Evolutionary conservation across 352 stramenopile genomes (phyloP).

Genomic region (Phytophthora capsici): DNA sequence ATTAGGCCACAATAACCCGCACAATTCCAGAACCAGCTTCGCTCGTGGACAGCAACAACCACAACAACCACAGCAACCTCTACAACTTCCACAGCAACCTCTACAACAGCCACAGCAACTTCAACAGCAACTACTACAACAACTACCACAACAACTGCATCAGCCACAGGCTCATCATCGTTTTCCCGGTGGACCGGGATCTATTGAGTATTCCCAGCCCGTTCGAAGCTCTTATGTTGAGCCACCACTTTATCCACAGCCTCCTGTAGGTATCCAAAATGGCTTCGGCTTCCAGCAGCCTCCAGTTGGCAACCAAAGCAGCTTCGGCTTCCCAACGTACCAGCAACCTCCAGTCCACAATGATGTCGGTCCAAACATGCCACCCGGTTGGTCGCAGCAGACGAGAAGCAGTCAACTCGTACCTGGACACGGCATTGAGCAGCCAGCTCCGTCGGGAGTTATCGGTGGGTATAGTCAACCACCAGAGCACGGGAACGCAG

Average conservation of each 20-base stretch:
- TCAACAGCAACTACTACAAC: too few species aligned
- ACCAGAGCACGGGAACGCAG: slow-evolving; percentile 16
- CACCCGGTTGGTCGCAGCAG: slow-evolving; percentile 8
- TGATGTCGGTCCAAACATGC: slow-evolving; percentile 2
- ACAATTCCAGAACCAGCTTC: slow-evolving; percentile 44
- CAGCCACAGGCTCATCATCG: slow-evolving; percentile 25
- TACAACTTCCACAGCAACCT: too few species aligned
- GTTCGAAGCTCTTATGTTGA: slow-evolving; percentile 6
- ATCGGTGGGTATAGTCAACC: neutral
- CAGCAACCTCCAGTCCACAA: slow-evolving; percentile 11
- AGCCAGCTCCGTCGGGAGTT: neutral
- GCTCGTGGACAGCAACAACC: slow-evolving; percentile 46
- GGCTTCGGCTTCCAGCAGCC: slow-evolving; percentile 15
- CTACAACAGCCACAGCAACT: too few species aligned
- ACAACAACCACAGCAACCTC: slow-evolving; percentile 4
- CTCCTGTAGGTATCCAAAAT: slow-evolving; percentile 5
- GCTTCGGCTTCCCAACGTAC: neutral
- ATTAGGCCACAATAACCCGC: slow-evolving; percentile 48
- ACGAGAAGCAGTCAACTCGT: slow-evolving; percentile 26
- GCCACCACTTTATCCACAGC: slow-evolving; percentile 5
- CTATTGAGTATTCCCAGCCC: slow-evolving; percentile 11
- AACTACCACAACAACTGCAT: too few species aligned
- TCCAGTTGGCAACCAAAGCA: slow-evolving; percentile 8
- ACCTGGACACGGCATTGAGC: slow-evolving; percentile 9
- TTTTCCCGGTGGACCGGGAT: slow-evolving; percentile 15